phyloP scores from a whole-genome alignment of 495 filamentous ascomycete species.

The Penicillium canariense region DNA sequence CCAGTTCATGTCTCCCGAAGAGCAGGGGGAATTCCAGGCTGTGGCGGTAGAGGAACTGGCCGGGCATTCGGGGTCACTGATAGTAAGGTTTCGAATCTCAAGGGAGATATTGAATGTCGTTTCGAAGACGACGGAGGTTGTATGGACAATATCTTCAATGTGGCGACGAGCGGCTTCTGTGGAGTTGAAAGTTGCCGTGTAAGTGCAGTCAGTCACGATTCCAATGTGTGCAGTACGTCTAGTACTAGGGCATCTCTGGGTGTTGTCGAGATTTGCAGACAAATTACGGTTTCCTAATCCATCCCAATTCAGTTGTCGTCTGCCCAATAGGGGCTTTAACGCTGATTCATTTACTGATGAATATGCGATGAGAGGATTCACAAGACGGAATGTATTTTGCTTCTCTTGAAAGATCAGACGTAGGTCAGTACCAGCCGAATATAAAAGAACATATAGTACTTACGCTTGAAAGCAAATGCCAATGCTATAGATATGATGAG shows the following conservation, averaged over 20 bases:
- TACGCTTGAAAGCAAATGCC: no score
- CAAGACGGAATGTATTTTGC: no score
- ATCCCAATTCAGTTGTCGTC: not conserved
- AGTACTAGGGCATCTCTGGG: constrained; percentile 72
- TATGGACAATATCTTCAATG: constrained; percentile 74
- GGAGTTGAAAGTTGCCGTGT: constrained; percentile 62
- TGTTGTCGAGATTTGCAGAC: constrained; percentile 67
- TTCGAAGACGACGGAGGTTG: constrained; percentile 79
- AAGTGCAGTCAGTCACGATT: constrained; percentile 88
- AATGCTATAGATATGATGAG: no score
- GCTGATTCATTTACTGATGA: no score
- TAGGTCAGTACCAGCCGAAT: no score
- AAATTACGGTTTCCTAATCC: not conserved
- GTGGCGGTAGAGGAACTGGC: constrained; percentile 53
- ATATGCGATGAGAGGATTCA: no score
- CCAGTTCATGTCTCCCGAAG: constrained; percentile 57
- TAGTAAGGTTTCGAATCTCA: constrained; percentile 74
- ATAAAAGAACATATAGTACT: no score
- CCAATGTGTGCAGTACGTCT: constrained; percentile 81
- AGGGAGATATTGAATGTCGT: constrained; percentile 85
- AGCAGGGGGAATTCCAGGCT: constrained; percentile 76
- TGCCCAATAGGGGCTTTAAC: not conserved
- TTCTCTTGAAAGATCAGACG: no score
- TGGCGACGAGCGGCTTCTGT: constrained; percentile 58
- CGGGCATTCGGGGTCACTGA: constrained; percentile 66